Conservation (phyloP, 805 yeast genomes). For the Starmerella vitae region DNA sequence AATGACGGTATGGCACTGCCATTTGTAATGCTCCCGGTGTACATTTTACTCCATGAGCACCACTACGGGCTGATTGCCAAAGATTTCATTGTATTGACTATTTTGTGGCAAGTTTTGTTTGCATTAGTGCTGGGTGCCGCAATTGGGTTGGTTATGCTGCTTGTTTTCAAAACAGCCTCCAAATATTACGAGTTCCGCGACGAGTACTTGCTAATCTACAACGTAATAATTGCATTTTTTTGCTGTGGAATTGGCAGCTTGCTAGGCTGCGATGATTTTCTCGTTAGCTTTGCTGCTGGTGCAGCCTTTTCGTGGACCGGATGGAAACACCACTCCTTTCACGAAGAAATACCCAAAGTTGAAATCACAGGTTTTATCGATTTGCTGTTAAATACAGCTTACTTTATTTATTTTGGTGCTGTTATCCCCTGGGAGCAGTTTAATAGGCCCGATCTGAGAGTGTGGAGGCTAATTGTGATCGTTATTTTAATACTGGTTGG, state of each 20-base stretch:
- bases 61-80: conserved; percentile 41
- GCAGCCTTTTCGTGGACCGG: conserved; percentile 66
- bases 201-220: conserved; percentile 31
- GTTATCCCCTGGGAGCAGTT: conserved; percentile 57
- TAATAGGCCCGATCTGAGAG: conserved; percentile 28
- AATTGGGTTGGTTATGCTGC: conserved; percentile 40
- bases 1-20: conserved; percentile 55
- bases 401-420: conserved; percentile 57
- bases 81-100: conserved; percentile 49
- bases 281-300: conserved; percentile 63
- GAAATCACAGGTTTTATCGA: conserved; percentile 55
- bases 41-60: conserved; percentile 35
- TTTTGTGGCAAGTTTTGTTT: conserved; percentile 38
- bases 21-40: conserved; percentile 47
- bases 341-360: conserved; percentile 41
- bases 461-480: conserved; percentile 28
- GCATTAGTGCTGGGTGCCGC: conserved; percentile 41
- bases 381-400: conserved; percentile 48
- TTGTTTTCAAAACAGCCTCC: conserved; percentile 38
- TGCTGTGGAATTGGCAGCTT: conserved; percentile 51
- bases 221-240: conserved; percentile 44
- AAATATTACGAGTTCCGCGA: conserved; percentile 8
- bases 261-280: conserved; percentile 56
- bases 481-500: conserved; percentile 26
- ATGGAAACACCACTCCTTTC: conserved; percentile 33